These are phyloP conservation scores for Talaromyces sp. DNA, from an alignment of 2,329 filamentous ascomycete genomes.

Conservation along the genomic window DNA sequence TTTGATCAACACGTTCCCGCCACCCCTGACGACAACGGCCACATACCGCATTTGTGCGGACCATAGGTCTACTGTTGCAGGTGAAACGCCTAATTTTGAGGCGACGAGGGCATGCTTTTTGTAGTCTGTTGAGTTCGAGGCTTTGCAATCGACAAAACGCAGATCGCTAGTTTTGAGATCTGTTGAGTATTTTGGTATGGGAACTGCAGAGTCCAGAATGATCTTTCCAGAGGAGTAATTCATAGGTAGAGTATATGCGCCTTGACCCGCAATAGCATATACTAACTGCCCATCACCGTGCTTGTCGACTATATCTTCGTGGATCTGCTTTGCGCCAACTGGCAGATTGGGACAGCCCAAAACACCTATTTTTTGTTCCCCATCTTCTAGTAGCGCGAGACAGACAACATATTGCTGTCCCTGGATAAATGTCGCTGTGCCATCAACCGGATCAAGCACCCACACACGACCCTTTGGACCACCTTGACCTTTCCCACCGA, in stretches of 20 bases:
- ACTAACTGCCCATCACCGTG: constrained; percentile 50
- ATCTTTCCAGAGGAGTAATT: constrained; percentile 20
- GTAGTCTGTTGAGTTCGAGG: constrained; percentile 37
- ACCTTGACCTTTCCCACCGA: constrained; percentile 47
- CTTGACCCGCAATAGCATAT: constrained; percentile 48
- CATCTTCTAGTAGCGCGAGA: constrained; percentile 56
- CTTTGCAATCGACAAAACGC: constrained; percentile 46
- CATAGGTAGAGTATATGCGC: constrained; percentile 40
- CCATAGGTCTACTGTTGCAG: constrained; percentile 48
- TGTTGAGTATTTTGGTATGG: background rate
- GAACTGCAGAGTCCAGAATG: constrained; percentile 24
- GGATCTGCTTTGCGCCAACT: constrained; percentile 18
- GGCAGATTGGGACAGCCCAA: constrained; percentile 57
- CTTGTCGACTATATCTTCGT: constrained; percentile 42
- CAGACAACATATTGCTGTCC: constrained; percentile 63
- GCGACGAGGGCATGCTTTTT: constrained; percentile 39
- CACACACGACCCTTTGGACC: constrained; percentile 49
- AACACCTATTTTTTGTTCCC: constrained; percentile 56
- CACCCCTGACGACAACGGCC: constrained; percentile 42
- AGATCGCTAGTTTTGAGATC: constrained; percentile 25
- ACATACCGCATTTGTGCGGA: constrained; percentile 55
- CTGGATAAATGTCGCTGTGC: constrained; percentile 59
- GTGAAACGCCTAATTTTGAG: constrained; percentile 40
- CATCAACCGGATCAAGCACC: constrained; percentile 64
- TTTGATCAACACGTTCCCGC: constrained; percentile 48